Evolutionary conservation across 257 asterid species (phyloP), one percentile per base, ranked within the genome.

Genomic region (Phtheirospermum japonicum): DNA sequence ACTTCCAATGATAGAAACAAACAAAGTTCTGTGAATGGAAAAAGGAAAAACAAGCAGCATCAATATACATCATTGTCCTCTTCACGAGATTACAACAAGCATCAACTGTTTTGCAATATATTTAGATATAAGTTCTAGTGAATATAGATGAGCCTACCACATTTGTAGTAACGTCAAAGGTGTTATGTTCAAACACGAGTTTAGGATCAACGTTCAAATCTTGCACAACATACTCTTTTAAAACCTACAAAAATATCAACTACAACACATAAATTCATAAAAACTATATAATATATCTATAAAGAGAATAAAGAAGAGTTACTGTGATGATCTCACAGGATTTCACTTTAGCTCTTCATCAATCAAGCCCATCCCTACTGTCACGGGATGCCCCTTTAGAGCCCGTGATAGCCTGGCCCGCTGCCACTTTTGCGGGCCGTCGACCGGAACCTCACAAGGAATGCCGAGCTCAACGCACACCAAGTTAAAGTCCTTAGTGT

Each of bases 301-400:
- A 49, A 49, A 18, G 55, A 18, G 5, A 48, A 49, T 16, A 17
- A 7, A 9, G 26, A 48, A 45, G n/a, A 51, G 10, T 7, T n/a
- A 51, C 30, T 6, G 9, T 28, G 17, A 54, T 30, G 37, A 6
- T 62, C 96, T 86, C 75, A 89, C 96, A 34, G 88, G 89, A 77
- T 93, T 92, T 76, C 72, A 71, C 79, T 85, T 89, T 40, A 89
- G 84, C 85, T 93, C 99, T 71, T 83, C 90, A 59, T 83, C 97
- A 43, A 87, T 93, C 92, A 89, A 70, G 5, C 99, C 97, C 99
- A 89, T 85, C 69, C 96, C 99, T 2, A n/a, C n/a, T n/a, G n/a
- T n/a, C n/a, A n/a, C n/a, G n/a, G n/a, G n/a, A n/a, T n/a, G n/a
- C n/a, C n/a, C n/a, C n/a, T n/a, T n/a, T n/a, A n/a, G n/a, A n/a